phyloP scores from a whole-genome alignment of 441 rosid species.

The Pelargonium fulgidum region DNA sequence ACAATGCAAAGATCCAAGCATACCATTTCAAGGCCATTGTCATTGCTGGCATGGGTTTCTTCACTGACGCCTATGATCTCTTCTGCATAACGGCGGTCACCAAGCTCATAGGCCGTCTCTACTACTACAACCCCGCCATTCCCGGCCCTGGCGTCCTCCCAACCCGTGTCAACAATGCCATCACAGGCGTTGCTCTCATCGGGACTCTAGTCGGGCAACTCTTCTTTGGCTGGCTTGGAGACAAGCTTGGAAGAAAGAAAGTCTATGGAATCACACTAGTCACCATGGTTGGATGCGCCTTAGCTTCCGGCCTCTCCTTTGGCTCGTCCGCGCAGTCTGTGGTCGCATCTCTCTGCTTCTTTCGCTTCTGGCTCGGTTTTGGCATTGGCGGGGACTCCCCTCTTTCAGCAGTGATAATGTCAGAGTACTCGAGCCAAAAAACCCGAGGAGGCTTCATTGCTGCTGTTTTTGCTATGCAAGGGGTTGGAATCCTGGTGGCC shows the following conservation, averaged over 20 bases:
- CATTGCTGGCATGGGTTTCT: constrained; percentile 58
- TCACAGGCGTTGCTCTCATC: constrained; percentile 42
- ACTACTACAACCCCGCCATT: constrained; percentile 30
- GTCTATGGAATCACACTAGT: constrained; percentile 49
- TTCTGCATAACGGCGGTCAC: constrained; percentile 49
- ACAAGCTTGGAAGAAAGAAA: constrained; percentile 46
- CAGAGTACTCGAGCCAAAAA: constrained; percentile 48
- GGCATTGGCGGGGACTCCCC: constrained; percentile 65
- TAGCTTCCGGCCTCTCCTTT: constrained; percentile 48
- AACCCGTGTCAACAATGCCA: constrained; percentile 27
- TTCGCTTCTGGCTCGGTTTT: constrained; percentile 53
- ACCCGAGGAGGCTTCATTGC: constrained; percentile 58
- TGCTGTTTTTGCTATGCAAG: constrained; percentile 61
- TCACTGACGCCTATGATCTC: constrained; percentile 57
- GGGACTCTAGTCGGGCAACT: constrained; percentile 43
- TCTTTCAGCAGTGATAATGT: constrained; percentile 52
- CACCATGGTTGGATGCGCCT: constrained; percentile 45
- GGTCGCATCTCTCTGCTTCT: constrained; percentile 43
- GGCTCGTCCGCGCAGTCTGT: constrained; percentile 36
- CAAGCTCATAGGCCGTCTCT: constrained; percentile 42
- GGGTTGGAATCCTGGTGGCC: constrained; percentile 45
- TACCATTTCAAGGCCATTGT: constrained; percentile 57
- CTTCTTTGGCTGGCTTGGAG: constrained; percentile 47
- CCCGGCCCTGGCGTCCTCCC: constrained; percentile 37
- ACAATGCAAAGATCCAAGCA: constrained; percentile 46